Evolutionary conservation across 31 red algal genomes (phyloP).

Genomic region (Endocladia muricata): DNA sequence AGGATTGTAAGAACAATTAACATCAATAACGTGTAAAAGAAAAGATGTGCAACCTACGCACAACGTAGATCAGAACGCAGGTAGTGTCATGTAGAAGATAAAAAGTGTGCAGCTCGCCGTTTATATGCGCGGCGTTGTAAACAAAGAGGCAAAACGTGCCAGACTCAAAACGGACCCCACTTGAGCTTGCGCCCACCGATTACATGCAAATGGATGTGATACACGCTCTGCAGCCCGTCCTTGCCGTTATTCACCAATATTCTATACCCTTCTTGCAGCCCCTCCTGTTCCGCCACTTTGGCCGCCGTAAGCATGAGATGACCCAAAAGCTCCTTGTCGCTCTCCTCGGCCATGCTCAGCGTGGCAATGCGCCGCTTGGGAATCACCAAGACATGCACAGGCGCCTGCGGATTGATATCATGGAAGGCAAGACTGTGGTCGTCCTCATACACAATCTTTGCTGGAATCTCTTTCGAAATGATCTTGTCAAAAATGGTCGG

Average conservation of each 20-base stretch:
- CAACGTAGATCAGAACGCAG: too few relatives aligned
- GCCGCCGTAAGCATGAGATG: slow-evolving; percentile 74
- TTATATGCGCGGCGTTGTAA: not conserved
- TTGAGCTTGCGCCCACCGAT: slow-evolving; percentile 72
- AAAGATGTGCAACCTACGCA: not conserved
- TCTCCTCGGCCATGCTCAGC: slow-evolving; percentile 52
- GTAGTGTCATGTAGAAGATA: too few relatives aligned
- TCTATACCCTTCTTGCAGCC: slow-evolving; percentile 60
- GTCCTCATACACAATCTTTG: slow-evolving; percentile 89
- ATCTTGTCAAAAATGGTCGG: slow-evolving; percentile 85
- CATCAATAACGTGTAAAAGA: not conserved
- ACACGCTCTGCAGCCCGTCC: slow-evolving; percentile 84
- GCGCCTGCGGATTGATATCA: slow-evolving; percentile 86
- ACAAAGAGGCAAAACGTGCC: not conserved
- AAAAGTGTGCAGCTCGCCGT: too few relatives aligned
- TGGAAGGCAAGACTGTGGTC: slow-evolving; percentile 78
- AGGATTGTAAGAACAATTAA: not conserved
- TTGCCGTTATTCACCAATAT: slow-evolving; percentile 86
- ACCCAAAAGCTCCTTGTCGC: slow-evolving; percentile 69
- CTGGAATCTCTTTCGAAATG: slow-evolving; percentile 82
- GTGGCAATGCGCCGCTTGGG: slow-evolving; percentile 74
- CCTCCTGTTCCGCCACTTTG: slow-evolving; percentile 70
- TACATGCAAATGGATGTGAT: slow-evolving; percentile 90
- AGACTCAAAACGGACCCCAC: slow-evolving; percentile 55
- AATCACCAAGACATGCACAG: slow-evolving; percentile 86